Base-by-base conservation (phyloP, 345 rosid genomes). In the Lepidium sativum region DNA sequence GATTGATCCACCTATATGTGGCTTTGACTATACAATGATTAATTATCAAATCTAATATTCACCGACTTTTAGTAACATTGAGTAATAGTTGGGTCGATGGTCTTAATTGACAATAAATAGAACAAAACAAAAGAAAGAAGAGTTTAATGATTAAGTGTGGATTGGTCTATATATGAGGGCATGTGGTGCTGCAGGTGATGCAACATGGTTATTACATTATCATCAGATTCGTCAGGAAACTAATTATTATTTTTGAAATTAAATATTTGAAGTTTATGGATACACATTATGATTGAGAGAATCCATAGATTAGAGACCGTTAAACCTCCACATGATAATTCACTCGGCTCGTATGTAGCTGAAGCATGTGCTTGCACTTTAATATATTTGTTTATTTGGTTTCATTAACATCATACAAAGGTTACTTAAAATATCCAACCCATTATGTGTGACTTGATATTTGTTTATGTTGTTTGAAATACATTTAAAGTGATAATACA, bases 151-250 rank as follows among this genome's bases (percentile, higher is more conserved):
- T 71, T 49, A 31, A 21, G n/a, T 71, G 32, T 23, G 66, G 32
- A 50, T 54, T 31, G 65, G 66, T 63, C 11, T 23, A 63, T 18
- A 54, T 63, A 56, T 55, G 63, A 48, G 21, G n/a, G 27, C 70
- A 71, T 71, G 76, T 65, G 71, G 51, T 69, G 74, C 23, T 60
- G 74, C 68, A 69, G 68, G 68, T 52, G 47, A 59, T 66, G 61
- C 68, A 60, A 60, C 77, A 73, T 73, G 77, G 67, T 65, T 48
- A 59, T 17, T 9, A 1, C 8, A 20, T 20, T 20, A 20, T 63
- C 9, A 51, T 65, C 61, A 57, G 60, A 72, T 72, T 72, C 47
- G 65, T 72, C 66, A 65, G 47, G 13, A 54, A 71, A 57, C 34
- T 49, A 65, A 72, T 57, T 16, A 58, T 65, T 59, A 58, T 14